A percentile compares a stretch with the other conserved stretches of the same genome.
Evolutionary conservation across 352 stramenopile species (phyloP).

Genomic region (Salisapilia sapeloensis): DNA sequence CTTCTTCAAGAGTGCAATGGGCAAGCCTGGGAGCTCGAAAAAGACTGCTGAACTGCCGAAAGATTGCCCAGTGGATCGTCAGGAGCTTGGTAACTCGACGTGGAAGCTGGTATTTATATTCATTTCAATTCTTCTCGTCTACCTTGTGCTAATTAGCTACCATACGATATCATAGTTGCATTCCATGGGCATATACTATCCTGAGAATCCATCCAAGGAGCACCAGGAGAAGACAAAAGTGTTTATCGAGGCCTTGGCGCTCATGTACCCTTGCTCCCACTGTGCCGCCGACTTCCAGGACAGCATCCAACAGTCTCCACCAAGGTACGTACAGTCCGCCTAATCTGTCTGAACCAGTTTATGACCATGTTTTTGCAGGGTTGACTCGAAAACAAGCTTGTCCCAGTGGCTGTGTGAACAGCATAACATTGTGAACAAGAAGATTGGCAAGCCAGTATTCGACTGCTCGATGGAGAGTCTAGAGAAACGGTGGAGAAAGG

Average conservation of each 20-base stretch:
- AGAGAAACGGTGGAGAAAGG: constrained; percentile 90
- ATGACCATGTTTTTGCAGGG: constrained; percentile 13
- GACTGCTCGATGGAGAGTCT: constrained; percentile 86
- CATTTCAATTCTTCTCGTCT: neutral
- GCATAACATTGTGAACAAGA: constrained; percentile 96
- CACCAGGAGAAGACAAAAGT: constrained; percentile 80
- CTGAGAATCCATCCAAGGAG: constrained; percentile 82
- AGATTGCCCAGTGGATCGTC: constrained; percentile 73
- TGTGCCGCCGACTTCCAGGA: constrained; percentile 92
- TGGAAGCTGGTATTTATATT: constrained; percentile 83
- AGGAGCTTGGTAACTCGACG: constrained; percentile 73
- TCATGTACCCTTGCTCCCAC: constrained; percentile 87
- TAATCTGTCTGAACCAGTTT: constrained; percentile 1
- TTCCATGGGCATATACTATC: constrained; percentile 94
- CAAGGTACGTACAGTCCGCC: constrained; percentile 30
- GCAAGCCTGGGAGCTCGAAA: constrained; percentile 3
- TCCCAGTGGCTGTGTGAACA: constrained; percentile 94
- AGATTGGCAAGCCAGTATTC: constrained; percentile 91
- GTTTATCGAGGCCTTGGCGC: constrained; percentile 85
- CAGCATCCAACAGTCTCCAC: constrained; percentile 85
- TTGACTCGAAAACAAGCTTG: constrained; percentile 85
- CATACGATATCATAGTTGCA: constrained; percentile 49
- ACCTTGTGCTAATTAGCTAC: neutral
- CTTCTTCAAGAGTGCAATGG: constrained; percentile 65
- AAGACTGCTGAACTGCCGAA: constrained; percentile 6